Evolutionary conservation across 495 filamentous ascomycete species (phyloP), one percentile per base, ranked within the genome.

Genomic region (Penicillium simplicissimum): DNA sequence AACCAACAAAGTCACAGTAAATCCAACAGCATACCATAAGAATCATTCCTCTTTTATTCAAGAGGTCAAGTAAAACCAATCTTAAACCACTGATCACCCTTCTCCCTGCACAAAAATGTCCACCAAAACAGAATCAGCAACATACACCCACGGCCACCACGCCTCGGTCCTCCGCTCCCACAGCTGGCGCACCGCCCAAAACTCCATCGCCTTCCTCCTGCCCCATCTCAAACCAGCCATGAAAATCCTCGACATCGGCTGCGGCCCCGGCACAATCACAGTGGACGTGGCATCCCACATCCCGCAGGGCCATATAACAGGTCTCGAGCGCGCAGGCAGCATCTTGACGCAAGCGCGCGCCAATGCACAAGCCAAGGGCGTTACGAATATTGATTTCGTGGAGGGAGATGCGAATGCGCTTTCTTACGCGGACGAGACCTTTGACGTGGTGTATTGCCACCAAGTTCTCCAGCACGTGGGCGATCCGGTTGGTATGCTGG

Each of bases 221-320:
- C 76, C 73, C 1, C 70, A 79, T 55, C 67, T 87, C 19, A 71
- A 74, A 38, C 77, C 82, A 0, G 55, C 71, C 43, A 75, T 79
- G 68, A 70, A 75, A 15, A 81, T 87, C 37, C 80, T 86, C 35
- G 84, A 87, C 62, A 74, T 87, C 33, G 84, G 84, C 48, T 87
- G 84, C 66, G 84, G 84, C 14, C 84, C 83, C 0, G 84, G 84
- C 19, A 83, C 77, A 25, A 86, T 86, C 59, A 86, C 83, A 1
- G 66, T 78, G 1, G 83, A 81, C 49, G 66, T 87, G 8, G 83
- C 83, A 10, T 56, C 60, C 1, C 67, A 75, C 37, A 78, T 82
- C 1, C 77, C 82, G 0, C 45, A 79, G 35, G 85, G 83, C 13
- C 66, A 70, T 40, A 74, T 83, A 8, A 75, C 68, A 0, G 81